phyloP scores from a whole-genome alignment of 805 yeast genomes.

The Yarrowia hollandica region DNA sequence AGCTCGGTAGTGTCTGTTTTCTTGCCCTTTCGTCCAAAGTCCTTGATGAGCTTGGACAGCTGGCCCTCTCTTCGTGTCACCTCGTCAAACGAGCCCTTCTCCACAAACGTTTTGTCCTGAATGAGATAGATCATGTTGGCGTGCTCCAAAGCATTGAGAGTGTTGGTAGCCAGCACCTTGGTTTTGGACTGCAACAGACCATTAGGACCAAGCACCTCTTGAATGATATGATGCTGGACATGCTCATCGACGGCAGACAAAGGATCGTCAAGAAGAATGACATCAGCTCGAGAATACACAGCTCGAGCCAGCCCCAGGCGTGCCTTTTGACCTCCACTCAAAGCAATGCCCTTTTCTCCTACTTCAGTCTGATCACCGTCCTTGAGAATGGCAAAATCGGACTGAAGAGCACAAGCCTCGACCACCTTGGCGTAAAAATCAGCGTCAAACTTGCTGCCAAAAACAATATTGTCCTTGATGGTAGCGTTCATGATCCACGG shows the following conservation, averaged over 20 bases:
- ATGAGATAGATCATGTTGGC: conserved; percentile 69
- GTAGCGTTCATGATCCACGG: conserved; percentile 95
- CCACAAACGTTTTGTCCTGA: conserved; percentile 47
- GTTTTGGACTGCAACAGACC: conserved; percentile 74
- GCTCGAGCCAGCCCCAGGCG: conserved; percentile 93
- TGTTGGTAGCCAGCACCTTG: conserved; percentile 76
- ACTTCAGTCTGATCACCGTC: conserved; percentile 91
- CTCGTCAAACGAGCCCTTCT: conserved; percentile 61
- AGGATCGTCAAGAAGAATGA: conserved; percentile 87
- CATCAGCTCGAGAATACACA: conserved; percentile 90
- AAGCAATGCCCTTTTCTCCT: conserved; percentile 95
- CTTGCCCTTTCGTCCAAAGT: conserved; percentile 32
- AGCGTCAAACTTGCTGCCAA: conserved; percentile 82
- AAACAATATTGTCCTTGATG: conserved; percentile 82
- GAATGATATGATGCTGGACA: conserved; percentile 83
- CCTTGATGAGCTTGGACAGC: conserved; percentile 33
- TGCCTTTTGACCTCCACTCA: conserved; percentile 98
- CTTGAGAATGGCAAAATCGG: conserved; percentile 76
- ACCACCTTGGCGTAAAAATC: conserved; percentile 78
- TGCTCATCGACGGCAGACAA: conserved; percentile 97
- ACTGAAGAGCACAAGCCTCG: conserved; percentile 81
- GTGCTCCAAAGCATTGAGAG: conserved; percentile 69
- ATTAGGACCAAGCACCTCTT: conserved; percentile 63
- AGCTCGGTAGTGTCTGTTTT: neutral
- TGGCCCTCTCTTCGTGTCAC: conserved; percentile 40